Conservation (phyloP, 306 rosid genomes). For the Malus asiatica region DNA sequence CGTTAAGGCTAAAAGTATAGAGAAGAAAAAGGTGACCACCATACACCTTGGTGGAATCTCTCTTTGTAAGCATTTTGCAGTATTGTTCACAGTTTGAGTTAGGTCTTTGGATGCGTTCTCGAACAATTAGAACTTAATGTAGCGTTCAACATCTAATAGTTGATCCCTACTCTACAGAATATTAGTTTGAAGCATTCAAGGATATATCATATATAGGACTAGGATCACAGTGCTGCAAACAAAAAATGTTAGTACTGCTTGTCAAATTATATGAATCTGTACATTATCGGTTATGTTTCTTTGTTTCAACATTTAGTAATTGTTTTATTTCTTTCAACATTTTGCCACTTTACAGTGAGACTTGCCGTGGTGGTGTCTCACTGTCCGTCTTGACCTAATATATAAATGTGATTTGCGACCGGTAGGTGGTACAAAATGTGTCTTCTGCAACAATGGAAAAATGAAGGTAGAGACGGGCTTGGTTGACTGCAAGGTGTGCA, state of each 20-base stretch:
- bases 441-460: constrained; percentile 80
- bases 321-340: background rate
- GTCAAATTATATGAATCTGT: background rate
- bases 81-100: background rate
- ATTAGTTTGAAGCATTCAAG: background rate
- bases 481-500: constrained; percentile 85
- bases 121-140: background rate
- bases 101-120: background rate
- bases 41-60: background rate
- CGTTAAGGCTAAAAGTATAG: background rate
- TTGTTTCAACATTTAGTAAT: background rate
- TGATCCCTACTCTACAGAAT: background rate
- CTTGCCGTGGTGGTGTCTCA: background rate
- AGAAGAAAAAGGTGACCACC: background rate
- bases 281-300: background rate
- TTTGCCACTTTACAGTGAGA: background rate
- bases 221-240: background rate
- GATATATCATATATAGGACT: background rate
- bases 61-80: background rate
- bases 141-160: background rate
- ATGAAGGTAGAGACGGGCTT: constrained; percentile 70
- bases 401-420: constrained; percentile 2
- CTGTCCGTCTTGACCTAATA: background rate
- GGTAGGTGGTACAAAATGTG: constrained; percentile 91
- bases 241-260: background rate